Percentiles rank a stretch among this genome's conserved stretches.
phyloP scores from a whole-genome alignment of 352 stramenopile genomes.

The Pythium aquatile region DNA sequence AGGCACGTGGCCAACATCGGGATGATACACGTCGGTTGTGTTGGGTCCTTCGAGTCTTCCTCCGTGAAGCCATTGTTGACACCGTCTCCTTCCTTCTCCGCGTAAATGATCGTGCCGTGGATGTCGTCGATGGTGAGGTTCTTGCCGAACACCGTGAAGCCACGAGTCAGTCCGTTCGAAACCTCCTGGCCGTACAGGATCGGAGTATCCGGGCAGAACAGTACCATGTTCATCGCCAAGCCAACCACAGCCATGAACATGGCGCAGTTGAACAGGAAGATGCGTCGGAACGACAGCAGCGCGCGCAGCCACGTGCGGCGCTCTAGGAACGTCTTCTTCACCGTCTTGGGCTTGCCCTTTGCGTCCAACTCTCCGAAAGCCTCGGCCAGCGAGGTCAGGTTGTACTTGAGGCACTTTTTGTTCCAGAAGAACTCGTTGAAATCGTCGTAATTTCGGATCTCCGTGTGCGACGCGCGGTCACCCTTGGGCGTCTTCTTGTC shows the following conservation, averaged over 20 bases:
- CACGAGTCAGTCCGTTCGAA: slow-evolving; percentile 37
- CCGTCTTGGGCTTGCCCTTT: slow-evolving; percentile 73
- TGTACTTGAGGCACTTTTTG: slow-evolving; percentile 83
- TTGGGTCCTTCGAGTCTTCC: slow-evolving; percentile 10
- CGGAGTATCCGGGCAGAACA: slow-evolving; percentile 72
- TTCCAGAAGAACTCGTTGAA: slow-evolving; percentile 90
- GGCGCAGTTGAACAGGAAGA: slow-evolving; percentile 78
- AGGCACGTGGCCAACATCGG: slow-evolving; percentile 71
- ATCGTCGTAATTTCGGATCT: slow-evolving; percentile 86
- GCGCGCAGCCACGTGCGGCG: slow-evolving; percentile 74
- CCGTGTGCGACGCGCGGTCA: slow-evolving; percentile 54
- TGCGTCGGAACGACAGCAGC: slow-evolving; percentile 72
- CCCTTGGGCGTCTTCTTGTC: slow-evolving; percentile 85
- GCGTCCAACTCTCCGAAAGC: slow-evolving; percentile 73
- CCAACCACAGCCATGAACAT: slow-evolving; percentile 63
- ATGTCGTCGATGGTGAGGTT: slow-evolving; percentile 48
- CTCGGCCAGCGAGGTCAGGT: slow-evolving; percentile 53
- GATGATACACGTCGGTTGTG: slow-evolving; percentile 38
- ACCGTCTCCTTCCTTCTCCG: slow-evolving; percentile 13
- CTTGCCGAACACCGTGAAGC: slow-evolving; percentile 67
- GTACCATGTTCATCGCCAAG: slow-evolving; percentile 69
- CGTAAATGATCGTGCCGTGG: slow-evolving; percentile 25
- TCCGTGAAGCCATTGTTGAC: slow-evolving; percentile 27
- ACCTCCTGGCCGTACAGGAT: slow-evolving; percentile 71
- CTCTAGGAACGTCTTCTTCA: slow-evolving; percentile 83